Evolutionary conservation across 2,329 filamentous ascomycete species (phyloP), one percentile per base, ranked within the genome.

Genomic region (Blumeriella jaapii): DNA sequence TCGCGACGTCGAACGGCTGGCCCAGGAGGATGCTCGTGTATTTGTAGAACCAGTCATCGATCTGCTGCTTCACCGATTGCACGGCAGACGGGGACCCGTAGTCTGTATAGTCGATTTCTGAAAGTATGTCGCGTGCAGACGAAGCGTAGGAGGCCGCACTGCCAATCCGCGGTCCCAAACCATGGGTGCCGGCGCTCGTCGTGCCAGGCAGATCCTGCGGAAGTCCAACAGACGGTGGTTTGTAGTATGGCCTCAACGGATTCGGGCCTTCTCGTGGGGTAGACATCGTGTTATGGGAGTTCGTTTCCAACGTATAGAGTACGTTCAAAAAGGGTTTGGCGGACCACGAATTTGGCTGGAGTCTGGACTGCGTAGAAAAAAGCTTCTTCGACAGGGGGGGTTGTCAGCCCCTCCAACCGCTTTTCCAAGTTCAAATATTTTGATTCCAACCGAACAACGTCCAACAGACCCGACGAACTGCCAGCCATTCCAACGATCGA

Each of bases 1-100:
- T 96, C 54, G 89, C 86, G 39, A 95, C 87, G 65, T 96, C 91
- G 58, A 98, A 96, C 10, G 91, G 91, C 61, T 98, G 91, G 35
- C 85, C 82, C 56, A 94, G 78, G 53, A 96, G 60, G 15, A 94
- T 78, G 39, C 80, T 85, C 10, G 79, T 81, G 62, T 98, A 98
- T 56, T 91, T 89, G 78, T 87, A 93, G 58, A 93, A 57, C 46
- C 91, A 74, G 57, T 87, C 79, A 55, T 96, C 86, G 30, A 94
- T 55, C 41, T 93, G 63, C 44, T 80, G 78, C 55, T 81, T 83
- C 27, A 80, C 66, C 45, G 81, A 81, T 48, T 83, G 79, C 8
- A 85, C 68, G 17, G 77, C 69, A 1, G 82, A 83, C 0, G 82
- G 82, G 17, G 81, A 83, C 14, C 93, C 65, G 57, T 93, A 93